Evolutionary conservation across 2,329 filamentous ascomycete genomes (phyloP), one percentile per base, ranked within the genome.

Genomic region (Chaetomium strumarium): DNA sequence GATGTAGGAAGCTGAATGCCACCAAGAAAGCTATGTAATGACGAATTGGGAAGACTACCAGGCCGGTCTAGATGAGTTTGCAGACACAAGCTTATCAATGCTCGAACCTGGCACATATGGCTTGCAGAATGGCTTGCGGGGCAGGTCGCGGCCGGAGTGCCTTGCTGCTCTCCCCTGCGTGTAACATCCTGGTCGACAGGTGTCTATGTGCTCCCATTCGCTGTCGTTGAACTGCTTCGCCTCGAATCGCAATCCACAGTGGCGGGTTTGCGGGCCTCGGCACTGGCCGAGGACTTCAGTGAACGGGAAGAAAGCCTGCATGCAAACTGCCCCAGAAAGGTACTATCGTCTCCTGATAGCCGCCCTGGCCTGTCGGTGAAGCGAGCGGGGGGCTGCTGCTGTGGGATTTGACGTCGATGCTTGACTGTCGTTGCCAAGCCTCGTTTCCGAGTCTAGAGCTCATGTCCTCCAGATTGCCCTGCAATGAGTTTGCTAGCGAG

Each of bases 161-260:
- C 60, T 62, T 62, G 60, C 58, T 55, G 55, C 51, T 49, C 51
- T 24, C 24, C n/a, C 16, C 46, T 58, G 57, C 55, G 50, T 47
- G 39, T 48, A 33, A 46, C 48, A 59, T 55, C 58, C 60, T 19
- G 43, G 59, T 49, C 30, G 33, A 16, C 36, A 44, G 41, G 52
- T 53, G 42, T 30, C 20, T 51, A 39, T 40, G 57, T 36, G 38
- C 38, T 60, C 53, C 44, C 51, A 63, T 63, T 63, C 55, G 61
- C 56, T 56, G 49, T 5, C 24, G 40, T 46, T 24, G 10, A 40
- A 34, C 37, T 52, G 58, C 59, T 53, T 38, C 58, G 60, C 61
- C 58, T 58, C 61, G 59, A 62, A 63, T 62, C 50, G 46, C 45
- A 49, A 46, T 46, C 39, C 49, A 48, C 43, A 38, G 49, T 57